Evolutionary conservation across 371 early-diverging fungal genomes (phyloP).

Genomic region (Haplosporangium sp.): DNA sequence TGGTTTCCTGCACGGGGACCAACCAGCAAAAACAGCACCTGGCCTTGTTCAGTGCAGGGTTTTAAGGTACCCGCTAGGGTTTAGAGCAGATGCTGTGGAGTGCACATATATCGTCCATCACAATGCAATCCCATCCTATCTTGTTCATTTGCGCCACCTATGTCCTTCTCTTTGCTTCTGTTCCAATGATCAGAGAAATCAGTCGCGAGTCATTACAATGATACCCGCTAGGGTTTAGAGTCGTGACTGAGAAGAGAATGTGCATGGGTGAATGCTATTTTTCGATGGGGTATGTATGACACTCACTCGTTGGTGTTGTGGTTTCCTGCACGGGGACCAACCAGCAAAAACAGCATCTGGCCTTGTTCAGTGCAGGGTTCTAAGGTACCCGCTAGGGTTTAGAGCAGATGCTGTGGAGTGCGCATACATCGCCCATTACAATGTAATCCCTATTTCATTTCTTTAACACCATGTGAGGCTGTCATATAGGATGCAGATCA

Average conservation of each 20-base stretch:
- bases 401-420: conserved; percentile 1
- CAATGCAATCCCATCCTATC: neutral
- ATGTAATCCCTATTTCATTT: no score
- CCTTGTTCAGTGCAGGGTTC: neutral
- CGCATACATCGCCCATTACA: neutral
- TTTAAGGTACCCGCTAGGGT: neutral
- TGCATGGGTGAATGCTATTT: neutral
- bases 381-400: neutral
- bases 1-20: neutral
- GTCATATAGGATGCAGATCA: no score
- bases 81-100: conserved; percentile 1
- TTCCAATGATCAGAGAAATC: neutral
- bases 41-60: neutral
- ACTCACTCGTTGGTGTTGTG: neutral
- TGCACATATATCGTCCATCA: neutral
- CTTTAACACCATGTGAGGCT: no score
- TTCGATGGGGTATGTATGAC: neutral
- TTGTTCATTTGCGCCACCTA: neutral
- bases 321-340: neutral
- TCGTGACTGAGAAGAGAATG: neutral
- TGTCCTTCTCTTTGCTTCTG: neutral
- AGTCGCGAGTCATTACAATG: neutral
- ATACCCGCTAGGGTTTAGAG: neutral
- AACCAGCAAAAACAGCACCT: neutral
- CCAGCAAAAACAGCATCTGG: neutral